Base-by-base conservation (phyloP, 140 eudicot species). In the Oenanthe javanica region DNA sequence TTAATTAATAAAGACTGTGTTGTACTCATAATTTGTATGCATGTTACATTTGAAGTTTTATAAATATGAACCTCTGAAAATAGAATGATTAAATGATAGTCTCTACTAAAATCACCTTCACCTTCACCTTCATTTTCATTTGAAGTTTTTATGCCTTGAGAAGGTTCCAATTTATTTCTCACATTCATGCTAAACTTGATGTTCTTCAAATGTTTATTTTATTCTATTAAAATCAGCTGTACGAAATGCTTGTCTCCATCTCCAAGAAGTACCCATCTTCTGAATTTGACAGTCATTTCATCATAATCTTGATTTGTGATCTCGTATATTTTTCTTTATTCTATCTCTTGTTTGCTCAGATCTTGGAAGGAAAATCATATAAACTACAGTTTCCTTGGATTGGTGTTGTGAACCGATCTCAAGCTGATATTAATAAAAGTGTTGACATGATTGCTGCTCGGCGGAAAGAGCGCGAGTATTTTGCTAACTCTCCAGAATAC, bases 401-500 rank as follows among this genome's bases (percentile, higher is more conserved):
- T 77, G 98, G 98, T 77, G 97, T 94, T 77, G 98, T 92, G 19
- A 93, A 93, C 79, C 96, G 98, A 2, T 93, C 98, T 18, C 98
- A 93, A 86, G 96, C 92, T 25, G 98, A 93, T 83, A 93, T 93
- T 19, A 93, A 93, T 86, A 91, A 88, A 81, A 90, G 87, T 79
- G 93, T 90, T 45, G 97, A 94, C 81, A 94, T 94, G 98, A 91
- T 94, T 85, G 96, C 96, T 87, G 96, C 97, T 81, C 86, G 98
- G 66, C 89, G 91, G 59, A 87, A 90, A 80, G 98, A 91, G 85
- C 83, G 91, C 25, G 98, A 94, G 82, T 94, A 90, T 83, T 94
- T 93, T 61, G 82, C 89, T 75, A 87, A 74, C 69, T 87, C 93
- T 82, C 97, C 97, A 2, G 98, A 94, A 84, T 92, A 94, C 83